Conservation (phyloP, 2,329 filamentous ascomycete species). For the Penicillium frequentans region DNA sequence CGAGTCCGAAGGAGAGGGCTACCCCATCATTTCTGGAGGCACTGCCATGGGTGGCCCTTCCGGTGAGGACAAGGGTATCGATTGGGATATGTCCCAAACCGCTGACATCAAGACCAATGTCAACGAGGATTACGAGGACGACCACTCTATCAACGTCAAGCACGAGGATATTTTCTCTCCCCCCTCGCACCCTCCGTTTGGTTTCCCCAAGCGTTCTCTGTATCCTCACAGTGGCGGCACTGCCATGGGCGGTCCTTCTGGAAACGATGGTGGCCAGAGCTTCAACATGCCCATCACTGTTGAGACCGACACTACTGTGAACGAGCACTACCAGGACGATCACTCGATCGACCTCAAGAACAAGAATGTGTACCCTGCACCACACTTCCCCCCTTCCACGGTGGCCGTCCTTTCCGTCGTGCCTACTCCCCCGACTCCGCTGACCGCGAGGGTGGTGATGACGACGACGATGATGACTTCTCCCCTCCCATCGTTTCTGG, state of each 20-base stretch:
- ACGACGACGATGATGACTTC: neutral
- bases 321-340: conserved; percentile 18
- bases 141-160: conserved; percentile 19
- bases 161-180: conserved; percentile 14
- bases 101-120: conserved; percentile 12
- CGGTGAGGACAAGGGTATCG: conserved; percentile 12
- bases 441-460: neutral
- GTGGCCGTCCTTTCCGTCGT: conserved; percentile 14
- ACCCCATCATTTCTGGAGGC: conserved; percentile 7
- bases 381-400: neutral
- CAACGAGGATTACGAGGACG: conserved; percentile 17
- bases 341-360: conserved; percentile 17
- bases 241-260: conserved; percentile 23
- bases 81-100: conserved; percentile 2
- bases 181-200: conserved; percentile 4
- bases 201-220: conserved; percentile 13
- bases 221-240: conserved; percentile 12
- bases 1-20: neutral
- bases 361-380: conserved; percentile 11
- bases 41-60: conserved; percentile 20
- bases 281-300: conserved; percentile 17
- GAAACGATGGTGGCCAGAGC: conserved; percentile 24
- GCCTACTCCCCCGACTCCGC: conserved; percentile 1
- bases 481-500: neutral
- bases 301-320: conserved; percentile 10